A percentile compares a stretch with the other conserved stretches of the same genome.
Evolutionary conservation across 306 rosid species (phyloP).

Genomic region (Acmispon strigosus): DNA sequence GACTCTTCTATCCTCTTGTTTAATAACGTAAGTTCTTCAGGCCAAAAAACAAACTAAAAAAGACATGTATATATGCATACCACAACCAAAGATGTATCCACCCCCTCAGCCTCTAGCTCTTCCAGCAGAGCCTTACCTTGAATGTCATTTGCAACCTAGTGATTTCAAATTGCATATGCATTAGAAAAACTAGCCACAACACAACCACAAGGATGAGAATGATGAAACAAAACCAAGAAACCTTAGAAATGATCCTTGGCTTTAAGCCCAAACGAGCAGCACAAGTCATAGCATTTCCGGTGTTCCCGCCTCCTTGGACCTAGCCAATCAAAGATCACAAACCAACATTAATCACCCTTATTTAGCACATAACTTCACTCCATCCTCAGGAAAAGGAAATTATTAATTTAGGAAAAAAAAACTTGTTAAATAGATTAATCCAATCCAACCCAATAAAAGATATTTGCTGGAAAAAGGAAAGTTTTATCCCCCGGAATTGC

Average conservation of each 20-base stretch:
- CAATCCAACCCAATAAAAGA: background rate
- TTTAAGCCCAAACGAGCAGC: conserved; percentile 80
- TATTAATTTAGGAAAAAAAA: background rate
- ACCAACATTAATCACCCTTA: conserved; percentile 11
- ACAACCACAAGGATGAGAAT: background rate
- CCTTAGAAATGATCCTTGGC: conserved; percentile 82
- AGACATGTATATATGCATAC: background rate
- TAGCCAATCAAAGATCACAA: conserved; percentile 26
- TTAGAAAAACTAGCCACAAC: conserved; percentile 4
- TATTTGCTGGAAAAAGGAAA: background rate
- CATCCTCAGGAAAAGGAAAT: background rate
- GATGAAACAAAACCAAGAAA: conserved; percentile 2
- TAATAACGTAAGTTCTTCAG: too few species aligned
- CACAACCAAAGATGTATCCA: conserved; percentile 41
- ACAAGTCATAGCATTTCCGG: conserved; percentile 74
- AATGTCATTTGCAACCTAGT: conserved; percentile 38
- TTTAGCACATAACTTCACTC: background rate
- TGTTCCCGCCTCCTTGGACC: conserved; percentile 95
- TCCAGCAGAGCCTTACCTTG: conserved; percentile 36
- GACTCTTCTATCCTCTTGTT: too few species aligned
- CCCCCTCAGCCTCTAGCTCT: conserved; percentile 43
- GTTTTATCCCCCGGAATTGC: background rate
- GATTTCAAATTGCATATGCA: conserved; percentile 21
- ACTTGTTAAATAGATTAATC: background rate
- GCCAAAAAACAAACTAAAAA: too few species aligned